A percentile compares a stretch with the other conserved stretches of the same genome.
These are phyloP conservation scores for Plantago rigida DNA, from an alignment of 305 asterid genomes.

Conservation along the genomic window DNA sequence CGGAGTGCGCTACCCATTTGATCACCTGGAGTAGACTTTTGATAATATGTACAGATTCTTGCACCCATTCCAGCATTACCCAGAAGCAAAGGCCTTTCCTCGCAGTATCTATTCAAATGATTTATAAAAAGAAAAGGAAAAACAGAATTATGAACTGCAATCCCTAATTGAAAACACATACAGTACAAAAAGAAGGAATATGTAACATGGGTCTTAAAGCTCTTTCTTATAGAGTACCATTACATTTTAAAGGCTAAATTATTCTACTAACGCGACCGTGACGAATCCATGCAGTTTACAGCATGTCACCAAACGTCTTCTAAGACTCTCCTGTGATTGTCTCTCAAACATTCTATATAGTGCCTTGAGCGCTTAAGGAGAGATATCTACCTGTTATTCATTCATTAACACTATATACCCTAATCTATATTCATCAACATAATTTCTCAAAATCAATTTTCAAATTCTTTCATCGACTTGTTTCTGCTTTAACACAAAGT, in stretches of 20 bases:
- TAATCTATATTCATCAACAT: neutral
- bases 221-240: too few relatives aligned
- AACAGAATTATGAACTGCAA: slow-evolving; percentile 14
- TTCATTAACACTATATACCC: neutral
- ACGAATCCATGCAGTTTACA: neutral
- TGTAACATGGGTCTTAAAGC: neutral
- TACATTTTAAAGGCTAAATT: too few relatives aligned
- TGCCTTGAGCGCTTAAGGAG: neutral
- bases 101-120: slow-evolving; percentile 66
- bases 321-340: neutral
- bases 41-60: slow-evolving; percentile 88
- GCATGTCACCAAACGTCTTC: neutral
- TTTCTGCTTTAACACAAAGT: neutral
- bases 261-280: too few relatives aligned
- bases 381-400: neutral
- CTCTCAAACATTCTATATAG: neutral
- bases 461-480: neutral
- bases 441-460: neutral
- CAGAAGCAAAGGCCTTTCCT: slow-evolving; percentile 96
- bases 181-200: neutral
- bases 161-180: slow-evolving; percentile 14
- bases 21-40: slow-evolving; percentile 68
- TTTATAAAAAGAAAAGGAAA: slow-evolving; percentile 22
- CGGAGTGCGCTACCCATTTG: slow-evolving; percentile 63
- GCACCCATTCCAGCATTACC: slow-evolving; percentile 99